These are phyloP conservation scores for Didymosphaeria variabile DNA, from an alignment of 2,329 filamentous ascomycete species.

Conservation along the genomic window DNA sequence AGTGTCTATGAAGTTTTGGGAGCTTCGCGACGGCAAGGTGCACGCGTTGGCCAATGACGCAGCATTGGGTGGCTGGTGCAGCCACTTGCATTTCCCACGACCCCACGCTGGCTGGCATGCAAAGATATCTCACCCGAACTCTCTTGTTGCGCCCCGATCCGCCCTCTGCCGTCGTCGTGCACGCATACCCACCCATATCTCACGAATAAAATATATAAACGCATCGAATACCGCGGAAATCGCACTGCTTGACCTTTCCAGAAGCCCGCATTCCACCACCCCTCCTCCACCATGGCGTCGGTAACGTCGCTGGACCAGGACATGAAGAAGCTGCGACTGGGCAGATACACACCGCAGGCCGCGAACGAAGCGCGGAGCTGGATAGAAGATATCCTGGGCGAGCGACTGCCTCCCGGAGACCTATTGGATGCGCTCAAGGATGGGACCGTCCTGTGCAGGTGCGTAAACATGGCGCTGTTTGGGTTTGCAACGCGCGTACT, in stretches of 20 bases:
- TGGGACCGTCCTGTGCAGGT: slow-evolving; percentile 93
- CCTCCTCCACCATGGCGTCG: slow-evolving; percentile 75
- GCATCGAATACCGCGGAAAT: slow-evolving; percentile 8
- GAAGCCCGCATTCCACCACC: slow-evolving; percentile 20
- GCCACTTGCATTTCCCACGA: slow-evolving; percentile 14
- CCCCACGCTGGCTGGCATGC: slow-evolving; percentile 19
- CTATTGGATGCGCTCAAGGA: slow-evolving; percentile 88
- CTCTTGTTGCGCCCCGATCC: slow-evolving; percentile 1
- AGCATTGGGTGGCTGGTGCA: slow-evolving; percentile 34
- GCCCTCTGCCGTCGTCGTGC: not conserved
- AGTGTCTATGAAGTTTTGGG: slow-evolving; percentile 17
- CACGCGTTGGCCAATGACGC: slow-evolving; percentile 39
- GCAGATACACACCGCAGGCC: slow-evolving; percentile 90
- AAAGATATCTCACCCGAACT: not conserved
- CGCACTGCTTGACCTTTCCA: slow-evolving; percentile 4
- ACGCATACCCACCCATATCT: slow-evolving; percentile 12
- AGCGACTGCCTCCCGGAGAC: slow-evolving; percentile 76
- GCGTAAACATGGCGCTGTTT: slow-evolving; percentile 45
- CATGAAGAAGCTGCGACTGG: slow-evolving; percentile 89
- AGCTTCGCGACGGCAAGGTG: slow-evolving; percentile 16
- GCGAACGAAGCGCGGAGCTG: slow-evolving; percentile 85
- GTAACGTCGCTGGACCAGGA: slow-evolving; percentile 95
- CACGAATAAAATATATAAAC: slow-evolving; percentile 11
- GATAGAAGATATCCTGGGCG: slow-evolving; percentile 84
- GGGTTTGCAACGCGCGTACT: slow-evolving; percentile 11